Base-by-base conservation (phyloP, 306 rosid species). In the Ziziphus jujuba region DNA sequence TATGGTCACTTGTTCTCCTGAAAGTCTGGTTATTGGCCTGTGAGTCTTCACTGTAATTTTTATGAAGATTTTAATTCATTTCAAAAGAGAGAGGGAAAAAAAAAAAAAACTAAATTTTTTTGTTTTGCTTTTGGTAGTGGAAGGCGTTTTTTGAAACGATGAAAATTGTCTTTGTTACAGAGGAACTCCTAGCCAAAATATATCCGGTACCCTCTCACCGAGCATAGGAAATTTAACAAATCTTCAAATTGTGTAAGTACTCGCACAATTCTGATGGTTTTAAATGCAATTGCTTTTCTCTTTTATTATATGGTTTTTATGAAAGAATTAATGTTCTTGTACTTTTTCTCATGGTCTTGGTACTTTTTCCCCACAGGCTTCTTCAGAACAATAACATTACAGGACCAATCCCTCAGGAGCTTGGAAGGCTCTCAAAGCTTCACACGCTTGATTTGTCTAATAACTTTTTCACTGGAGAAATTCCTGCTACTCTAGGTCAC, bases 1-100 rank as follows among this genome's bases (percentile, higher is more conserved):
- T 50, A 95, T 95, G 99, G 95, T 95, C 68, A 90, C 96, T 11
- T 95, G 99, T 79, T 95, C 99, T n/a, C 40, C 84, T 62, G 99
- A 90, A 20, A 85, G 78, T 72, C 62, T 88, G 9, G 99, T 95
- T 74, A 82, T 87, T 80, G 92, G 95, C 82, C 70, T 95, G 99
- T 95, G 77, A 87, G 90, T 71, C 43, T 50, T 58, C 28, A 20
- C 49, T 16, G n/a, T 7, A 34, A 48, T 51, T 48, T 15, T 48
- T 63, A 15, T n/a, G 13, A 43, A 62, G 45, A 22, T 31, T 54
- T 28, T 21, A 6, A 49, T 54, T 56, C 43, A 69, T 75, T 16
- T 12, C 19, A 34, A 23, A 59, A 48, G 48, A 49, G 14, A 21
- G 28, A 23, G 3, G 53, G 35, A 14, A 33, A 15, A 57, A n/a